Evolutionary conservation across 371 early-diverging fungal genomes (phyloP).

Genomic region (Mortierella sp.): DNA sequence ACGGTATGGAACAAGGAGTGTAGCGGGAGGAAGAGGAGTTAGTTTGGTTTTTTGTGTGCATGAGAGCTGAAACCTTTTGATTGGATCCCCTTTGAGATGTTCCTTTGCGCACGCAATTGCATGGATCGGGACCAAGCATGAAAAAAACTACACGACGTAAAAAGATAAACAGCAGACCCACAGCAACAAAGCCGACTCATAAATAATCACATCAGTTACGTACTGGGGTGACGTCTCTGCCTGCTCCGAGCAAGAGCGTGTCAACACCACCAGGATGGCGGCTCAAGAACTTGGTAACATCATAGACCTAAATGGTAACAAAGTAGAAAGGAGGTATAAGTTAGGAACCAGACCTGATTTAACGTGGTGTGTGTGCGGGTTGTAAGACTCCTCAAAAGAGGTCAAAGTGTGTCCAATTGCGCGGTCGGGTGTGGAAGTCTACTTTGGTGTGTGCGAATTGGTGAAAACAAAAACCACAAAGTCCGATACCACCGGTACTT

Average conservation of each 20-base stretch:
- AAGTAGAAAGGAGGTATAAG: background rate
- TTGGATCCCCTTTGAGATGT: conserved; percentile 1
- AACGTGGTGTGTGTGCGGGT: background rate
- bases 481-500: conserved; percentile 8
- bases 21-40: conserved; percentile 10
- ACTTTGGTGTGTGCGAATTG: background rate
- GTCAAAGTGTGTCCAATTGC: background rate
- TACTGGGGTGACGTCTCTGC: conserved; percentile 75
- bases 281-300: conserved; percentile 84
- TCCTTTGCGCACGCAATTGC: conserved; percentile 5
- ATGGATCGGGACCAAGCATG: conserved; percentile 2
- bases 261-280: conserved; percentile 85
- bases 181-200: background rate
- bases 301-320: conserved; percentile 69
- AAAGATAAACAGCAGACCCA: background rate
- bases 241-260: conserved; percentile 73
- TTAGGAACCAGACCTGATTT: too few species aligned
- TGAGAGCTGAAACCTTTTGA: conserved; percentile 6
- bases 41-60: conserved; percentile 3
- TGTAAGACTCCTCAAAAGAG: background rate
- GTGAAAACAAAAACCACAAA: background rate
- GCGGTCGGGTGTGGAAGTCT: background rate
- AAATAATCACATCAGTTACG: background rate
- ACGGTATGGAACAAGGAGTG: background rate
- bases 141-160: background rate